Conservation (phyloP, 148 eudicot genomes). For the Salicornia ramosissima region DNA sequence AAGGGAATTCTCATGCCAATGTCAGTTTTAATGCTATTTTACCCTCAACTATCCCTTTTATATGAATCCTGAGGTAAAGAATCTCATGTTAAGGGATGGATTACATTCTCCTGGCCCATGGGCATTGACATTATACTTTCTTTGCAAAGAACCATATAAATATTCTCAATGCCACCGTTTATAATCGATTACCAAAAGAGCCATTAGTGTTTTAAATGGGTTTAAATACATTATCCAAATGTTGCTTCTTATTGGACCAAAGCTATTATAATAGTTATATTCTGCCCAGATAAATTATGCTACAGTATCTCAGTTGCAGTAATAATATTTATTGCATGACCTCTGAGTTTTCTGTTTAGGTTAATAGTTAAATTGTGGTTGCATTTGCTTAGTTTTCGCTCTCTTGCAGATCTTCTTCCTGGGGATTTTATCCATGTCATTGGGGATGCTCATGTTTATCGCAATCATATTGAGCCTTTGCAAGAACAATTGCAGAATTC, state of each 20-base stretch:
- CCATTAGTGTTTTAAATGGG: no score
- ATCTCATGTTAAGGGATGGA: no score
- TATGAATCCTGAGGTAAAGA: neutral
- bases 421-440: constrained; percentile 84
- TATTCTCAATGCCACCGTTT: no score
- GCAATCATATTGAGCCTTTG: constrained; percentile 71
- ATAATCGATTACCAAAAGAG: no score
- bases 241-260: neutral
- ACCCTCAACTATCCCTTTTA: no score
- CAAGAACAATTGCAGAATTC: constrained; percentile 69
- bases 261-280: neutral
- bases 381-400: neutral
- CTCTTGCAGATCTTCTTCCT: constrained; percentile 59
- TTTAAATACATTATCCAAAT: no score
- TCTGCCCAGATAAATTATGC: neutral
- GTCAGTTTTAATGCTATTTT: no score
- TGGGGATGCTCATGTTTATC: constrained; percentile 89
- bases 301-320: constrained; percentile 1
- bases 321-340: neutral
- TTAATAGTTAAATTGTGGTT: neutral
- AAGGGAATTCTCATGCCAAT: no score
- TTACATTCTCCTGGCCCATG: no score
- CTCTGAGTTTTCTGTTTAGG: neutral
- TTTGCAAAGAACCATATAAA: no score
- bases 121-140: no score